Evolutionary conservation across 139 green algal species (phyloP).

Genomic region (Gonium pectorale): DNA sequence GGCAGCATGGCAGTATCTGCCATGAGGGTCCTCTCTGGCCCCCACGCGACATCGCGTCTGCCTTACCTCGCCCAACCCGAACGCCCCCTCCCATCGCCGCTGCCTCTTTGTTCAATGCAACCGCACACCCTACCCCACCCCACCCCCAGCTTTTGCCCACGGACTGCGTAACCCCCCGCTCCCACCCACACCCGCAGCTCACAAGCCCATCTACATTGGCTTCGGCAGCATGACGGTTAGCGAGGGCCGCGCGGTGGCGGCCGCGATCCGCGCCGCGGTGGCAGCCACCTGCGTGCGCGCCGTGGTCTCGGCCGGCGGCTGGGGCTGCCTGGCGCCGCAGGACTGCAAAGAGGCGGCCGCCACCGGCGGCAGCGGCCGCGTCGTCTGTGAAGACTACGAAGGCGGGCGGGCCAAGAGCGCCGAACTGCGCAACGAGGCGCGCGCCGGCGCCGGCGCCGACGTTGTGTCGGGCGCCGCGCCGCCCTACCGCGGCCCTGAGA

Average conservation of each 20-base stretch:
- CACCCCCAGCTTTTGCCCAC: too few relatives aligned
- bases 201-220: constrained; percentile 26
- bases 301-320: constrained; percentile 46
- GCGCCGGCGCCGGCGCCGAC: neutral
- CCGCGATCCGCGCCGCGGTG: constrained; percentile 49
- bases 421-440: too few relatives aligned
- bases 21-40: too few relatives aligned
- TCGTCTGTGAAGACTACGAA: neutral
- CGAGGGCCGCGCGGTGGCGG: constrained; percentile 46
- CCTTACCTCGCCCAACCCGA: neutral
- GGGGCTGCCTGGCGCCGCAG: constrained; percentile 19
- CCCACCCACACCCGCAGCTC: constrained; percentile 31
- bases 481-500: neutral
- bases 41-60: too few relatives aligned
- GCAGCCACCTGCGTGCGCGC: constrained; percentile 24
- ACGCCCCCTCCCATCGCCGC: neutral
- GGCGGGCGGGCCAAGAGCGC: too few relatives aligned
- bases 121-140: too few relatives aligned
- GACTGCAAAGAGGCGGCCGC: neutral
- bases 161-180: too few relatives aligned
- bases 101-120: neutral
- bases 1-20: too few relatives aligned
- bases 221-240: constrained; percentile 62
- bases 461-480: neutral
- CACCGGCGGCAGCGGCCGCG: neutral